Base-by-base conservation (phyloP, 345 rosid genomes). In the Salix caprea region DNA sequence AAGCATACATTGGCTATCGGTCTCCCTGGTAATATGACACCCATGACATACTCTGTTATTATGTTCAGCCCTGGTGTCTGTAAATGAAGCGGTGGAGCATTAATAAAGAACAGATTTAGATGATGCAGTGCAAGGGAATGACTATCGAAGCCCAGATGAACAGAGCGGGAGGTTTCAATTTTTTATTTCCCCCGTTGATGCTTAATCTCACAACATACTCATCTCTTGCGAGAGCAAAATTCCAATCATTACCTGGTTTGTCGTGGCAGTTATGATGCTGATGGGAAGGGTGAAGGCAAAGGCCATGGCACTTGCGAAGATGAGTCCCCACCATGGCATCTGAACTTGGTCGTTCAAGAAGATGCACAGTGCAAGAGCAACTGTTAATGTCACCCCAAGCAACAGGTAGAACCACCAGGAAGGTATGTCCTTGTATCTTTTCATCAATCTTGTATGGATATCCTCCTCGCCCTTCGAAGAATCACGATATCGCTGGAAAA, bases 261-360 rank as follows among this genome's bases (percentile, higher is more conserved):
- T 92, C 24, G 96, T 92, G 73, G 96, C 98, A 15, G 97, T 92
- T 40, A 94, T 90, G 79, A 94, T 84, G 81, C 98, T 91, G 78
- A 92, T 87, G 0, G 98, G 98, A 56, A 94, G 94, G 60, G 96
- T 92, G 85, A 94, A 94, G 71, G 82, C 7, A 62, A 94, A 92
- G 46, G 98, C 98, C 85, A 92, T 84, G 12, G 72, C 90, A 44
- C 88, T 77, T 26, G 92, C 97, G 52, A 92, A 91, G 71, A 94
- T 70, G 65, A 94, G 94, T 64, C 94, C 97, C 96, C 98, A 94
- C 96, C 98, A 94, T 67, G 98, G 98, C 93, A 94, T 87, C 77
- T 92, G 96, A 70, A 94, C 90, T 78, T 94, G 83, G 66, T 91
- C 89, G 23, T 88, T 91, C 88, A 90, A 76, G 87, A 90, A 77